Evolutionary conservation across 2,329 filamentous ascomycete species (phyloP).

Genomic region (Cladophialophora carrionii): DNA sequence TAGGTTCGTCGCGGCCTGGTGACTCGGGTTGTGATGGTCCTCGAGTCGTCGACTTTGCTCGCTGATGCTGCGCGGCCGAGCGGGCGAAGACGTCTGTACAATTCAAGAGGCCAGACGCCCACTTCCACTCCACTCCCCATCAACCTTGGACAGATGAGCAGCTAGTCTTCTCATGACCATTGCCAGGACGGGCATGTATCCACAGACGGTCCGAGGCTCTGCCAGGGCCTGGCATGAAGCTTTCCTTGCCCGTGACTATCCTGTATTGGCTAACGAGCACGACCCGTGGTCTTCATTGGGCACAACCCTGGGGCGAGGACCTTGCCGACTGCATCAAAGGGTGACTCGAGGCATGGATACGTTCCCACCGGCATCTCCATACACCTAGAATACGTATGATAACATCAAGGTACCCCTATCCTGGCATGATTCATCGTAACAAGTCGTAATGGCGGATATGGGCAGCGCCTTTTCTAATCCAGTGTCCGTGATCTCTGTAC

Average conservation of each 20-base stretch:
- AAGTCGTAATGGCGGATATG: constrained; percentile 2
- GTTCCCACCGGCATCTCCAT: constrained; percentile 3
- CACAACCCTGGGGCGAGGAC: neutral
- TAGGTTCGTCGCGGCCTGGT: constrained; percentile 23
- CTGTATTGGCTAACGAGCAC: constrained; percentile 13
- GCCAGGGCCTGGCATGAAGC: constrained; percentile 12
- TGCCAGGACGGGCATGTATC: constrained; percentile 14
- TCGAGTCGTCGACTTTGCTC: constrained; percentile 4
- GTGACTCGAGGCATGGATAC: constrained; percentile 1
- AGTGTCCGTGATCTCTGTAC: constrained; percentile 2
- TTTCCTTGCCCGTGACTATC: constrained; percentile 7
- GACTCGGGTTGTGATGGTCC: constrained; percentile 9
- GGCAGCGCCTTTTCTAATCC: constrained; percentile 7
- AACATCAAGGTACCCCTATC: neutral
- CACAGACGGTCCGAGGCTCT: constrained; percentile 26
- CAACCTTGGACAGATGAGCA: constrained; percentile 6
- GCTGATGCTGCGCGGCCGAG: constrained; percentile 11
- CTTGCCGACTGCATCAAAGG: neutral
- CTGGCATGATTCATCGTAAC: neutral
- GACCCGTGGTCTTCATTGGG: constrained; percentile 10
- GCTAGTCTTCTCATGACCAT: constrained; percentile 11
- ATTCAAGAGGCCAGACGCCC: constrained; percentile 8
- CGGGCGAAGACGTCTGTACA: constrained; percentile 1
- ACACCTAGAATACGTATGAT: constrained; percentile 6
- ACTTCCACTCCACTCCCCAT: constrained; percentile 16